A percentile compares a stretch with the other conserved stretches of the same genome.
phyloP scores from a whole-genome alignment of 305 asterid species.

The Lippia alba region DNA sequence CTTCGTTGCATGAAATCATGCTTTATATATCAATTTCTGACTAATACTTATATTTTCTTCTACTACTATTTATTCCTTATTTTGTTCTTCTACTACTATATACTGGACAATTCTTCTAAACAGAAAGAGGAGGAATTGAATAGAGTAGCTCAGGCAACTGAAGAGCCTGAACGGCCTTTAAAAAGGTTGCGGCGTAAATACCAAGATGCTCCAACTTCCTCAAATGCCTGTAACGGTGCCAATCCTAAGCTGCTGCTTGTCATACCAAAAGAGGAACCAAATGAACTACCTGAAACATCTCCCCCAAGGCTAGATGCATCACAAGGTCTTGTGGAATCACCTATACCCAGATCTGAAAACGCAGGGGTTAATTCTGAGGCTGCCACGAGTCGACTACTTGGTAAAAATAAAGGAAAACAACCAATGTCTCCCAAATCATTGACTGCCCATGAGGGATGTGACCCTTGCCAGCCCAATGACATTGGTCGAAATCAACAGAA shows the following conservation, averaged over 20 bases:
- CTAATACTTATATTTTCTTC: not conserved
- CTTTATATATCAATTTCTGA: conserved; percentile 23
- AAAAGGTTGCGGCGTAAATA: conserved; percentile 59
- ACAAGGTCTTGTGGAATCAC: conserved; percentile 28
- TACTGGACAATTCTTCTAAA: conserved; percentile 38
- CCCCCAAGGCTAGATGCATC: conserved; percentile 34
- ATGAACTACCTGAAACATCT: conserved; percentile 43
- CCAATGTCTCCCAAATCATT: conserved; percentile 48
- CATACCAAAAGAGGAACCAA: conserved; percentile 59
- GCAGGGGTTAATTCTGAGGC: conserved; percentile 34
- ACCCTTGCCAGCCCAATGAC: conserved; percentile 37
- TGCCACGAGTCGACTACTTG: conserved; percentile 31
- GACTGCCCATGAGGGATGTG: conserved; percentile 40
- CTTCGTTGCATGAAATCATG: conserved; percentile 25
- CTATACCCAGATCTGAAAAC: conserved; percentile 38
- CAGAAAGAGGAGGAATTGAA: conserved; percentile 43
- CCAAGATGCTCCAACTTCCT: conserved; percentile 51
- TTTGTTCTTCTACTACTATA: conserved; percentile 21
- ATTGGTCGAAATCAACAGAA: conserved; percentile 29
- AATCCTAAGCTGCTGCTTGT: conserved; percentile 36
- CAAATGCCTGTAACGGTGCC: conserved; percentile 32
- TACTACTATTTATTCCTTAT: conserved; percentile 20
- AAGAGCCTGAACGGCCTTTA: conserved; percentile 58
- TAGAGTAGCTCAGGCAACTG: conserved; percentile 49
- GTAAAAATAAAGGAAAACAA: conserved; percentile 60